Evolutionary conservation across 208 protist genomes (phyloP).

Genomic region (Crithidia bombi): DNA sequence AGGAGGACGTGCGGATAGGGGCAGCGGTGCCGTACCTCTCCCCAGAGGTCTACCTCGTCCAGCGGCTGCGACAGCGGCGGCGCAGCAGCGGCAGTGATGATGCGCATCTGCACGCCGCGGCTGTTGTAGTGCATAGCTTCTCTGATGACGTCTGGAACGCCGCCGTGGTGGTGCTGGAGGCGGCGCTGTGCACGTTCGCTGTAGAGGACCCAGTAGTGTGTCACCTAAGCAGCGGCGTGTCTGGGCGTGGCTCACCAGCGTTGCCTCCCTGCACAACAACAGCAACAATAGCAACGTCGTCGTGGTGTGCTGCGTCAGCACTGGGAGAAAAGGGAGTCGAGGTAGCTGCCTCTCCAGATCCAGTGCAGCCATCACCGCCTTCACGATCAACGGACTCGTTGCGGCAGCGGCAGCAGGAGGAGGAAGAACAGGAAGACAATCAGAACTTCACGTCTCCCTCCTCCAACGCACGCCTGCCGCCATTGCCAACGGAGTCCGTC

Average conservation of each 20-base stretch:
- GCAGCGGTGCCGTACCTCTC: slow-evolving; percentile 69
- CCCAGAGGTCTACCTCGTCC: slow-evolving; percentile 57
- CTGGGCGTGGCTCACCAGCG: background rate
- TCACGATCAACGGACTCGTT: no score
- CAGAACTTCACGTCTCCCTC: background rate
- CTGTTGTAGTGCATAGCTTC: slow-evolving; percentile 43
- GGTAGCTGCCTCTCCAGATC: slow-evolving; percentile 3
- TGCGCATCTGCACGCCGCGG: background rate
- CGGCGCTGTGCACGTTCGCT: slow-evolving; percentile 57
- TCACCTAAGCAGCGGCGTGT: slow-evolving; percentile 26
- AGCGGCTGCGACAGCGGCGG: slow-evolving; percentile 18
- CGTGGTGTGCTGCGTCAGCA: background rate
- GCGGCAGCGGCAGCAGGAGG: background rate
- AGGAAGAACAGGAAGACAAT: no score
- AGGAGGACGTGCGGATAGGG: slow-evolving; percentile 32
- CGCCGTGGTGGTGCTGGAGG: slow-evolving; percentile 71
- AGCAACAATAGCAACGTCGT: no score
- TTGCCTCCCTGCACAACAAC: no score
- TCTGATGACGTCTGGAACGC: slow-evolving; percentile 85
- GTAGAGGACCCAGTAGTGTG: slow-evolving; percentile 18
- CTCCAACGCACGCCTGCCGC: background rate
- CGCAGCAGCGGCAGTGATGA: background rate
- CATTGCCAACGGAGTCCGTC: slow-evolving; percentile 33
- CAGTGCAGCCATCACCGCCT: background rate
- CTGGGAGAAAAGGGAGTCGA: background rate